Evolutionary conservation across 176 grass and related monocot species (phyloP).

Genomic region (Puya raimondii): DNA sequence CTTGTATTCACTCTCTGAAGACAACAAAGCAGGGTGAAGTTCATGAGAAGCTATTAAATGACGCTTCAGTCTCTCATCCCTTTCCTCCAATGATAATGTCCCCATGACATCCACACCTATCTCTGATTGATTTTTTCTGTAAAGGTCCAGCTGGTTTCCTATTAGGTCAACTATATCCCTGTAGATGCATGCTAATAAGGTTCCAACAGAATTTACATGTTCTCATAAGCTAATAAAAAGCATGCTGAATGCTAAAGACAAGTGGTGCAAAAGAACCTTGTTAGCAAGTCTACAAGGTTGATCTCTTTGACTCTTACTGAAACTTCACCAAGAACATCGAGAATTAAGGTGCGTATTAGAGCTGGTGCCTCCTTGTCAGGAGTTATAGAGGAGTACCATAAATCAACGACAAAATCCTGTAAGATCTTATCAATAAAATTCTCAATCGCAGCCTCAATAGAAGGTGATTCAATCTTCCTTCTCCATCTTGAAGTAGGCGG

Average conservation of each 20-base stretch:
- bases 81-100: constrained; percentile 92
- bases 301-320: constrained; percentile 72
- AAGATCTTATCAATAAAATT: constrained; percentile 79
- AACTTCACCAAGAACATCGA: constrained; percentile 79
- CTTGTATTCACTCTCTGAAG: constrained; percentile 85
- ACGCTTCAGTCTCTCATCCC: constrained; percentile 77
- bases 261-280: constrained; percentile 46
- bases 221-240: background rate
- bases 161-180: constrained; percentile 92
- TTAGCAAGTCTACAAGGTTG: constrained; percentile 92
- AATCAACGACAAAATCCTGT: constrained; percentile 80
- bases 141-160: constrained; percentile 74
- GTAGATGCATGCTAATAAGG: background rate
- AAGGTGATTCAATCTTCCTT: constrained; percentile 75
- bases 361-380: constrained; percentile 83
- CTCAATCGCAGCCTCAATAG: constrained; percentile 72
- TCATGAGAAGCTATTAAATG: constrained; percentile 78
- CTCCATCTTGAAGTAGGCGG: constrained; percentile 73
- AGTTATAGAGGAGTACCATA: constrained; percentile 86
- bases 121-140: constrained; percentile 72
- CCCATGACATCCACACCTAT: constrained; percentile 81
- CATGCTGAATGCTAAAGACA: constrained; percentile 3
- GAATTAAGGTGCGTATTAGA: constrained; percentile 70
- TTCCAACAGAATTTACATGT: background rate
- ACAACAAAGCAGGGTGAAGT: constrained; percentile 95